Evolutionary conservation across 2,329 filamentous ascomycete species (phyloP).

Genomic region (Alternaria arborescens): DNA sequence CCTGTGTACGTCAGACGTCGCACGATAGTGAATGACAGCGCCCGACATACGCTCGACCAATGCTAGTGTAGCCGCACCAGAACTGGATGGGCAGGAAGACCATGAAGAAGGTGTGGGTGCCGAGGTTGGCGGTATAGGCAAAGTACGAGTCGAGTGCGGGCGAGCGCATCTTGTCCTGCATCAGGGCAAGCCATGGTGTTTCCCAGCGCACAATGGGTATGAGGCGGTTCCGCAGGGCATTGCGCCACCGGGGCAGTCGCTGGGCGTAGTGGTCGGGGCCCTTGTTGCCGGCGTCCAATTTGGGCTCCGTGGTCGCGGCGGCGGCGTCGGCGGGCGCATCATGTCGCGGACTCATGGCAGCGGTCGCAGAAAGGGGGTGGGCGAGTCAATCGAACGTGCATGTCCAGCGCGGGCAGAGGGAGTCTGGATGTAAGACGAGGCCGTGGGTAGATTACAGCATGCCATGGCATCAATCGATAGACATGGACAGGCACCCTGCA

Average conservation of each 20-base stretch:
- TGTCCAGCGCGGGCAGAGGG: slow-evolving; percentile 18
- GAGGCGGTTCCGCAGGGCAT: slow-evolving; percentile 78
- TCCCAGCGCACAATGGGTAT: slow-evolving; percentile 93
- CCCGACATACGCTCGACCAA: slow-evolving; percentile 81
- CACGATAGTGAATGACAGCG: slow-evolving; percentile 12
- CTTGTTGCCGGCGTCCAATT: slow-evolving; percentile 76
- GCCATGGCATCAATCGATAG: background rate
- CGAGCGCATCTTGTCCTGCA: slow-evolving; percentile 82
- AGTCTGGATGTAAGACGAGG: slow-evolving; percentile 4
- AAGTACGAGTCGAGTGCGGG: slow-evolving; percentile 95
- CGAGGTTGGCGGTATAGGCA: slow-evolving; percentile 95
- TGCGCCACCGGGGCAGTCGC: slow-evolving; percentile 87
- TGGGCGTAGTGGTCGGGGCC: slow-evolving; percentile 79
- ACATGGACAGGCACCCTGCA: slow-evolving; percentile 13
- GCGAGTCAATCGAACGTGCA: slow-evolving; percentile 17
- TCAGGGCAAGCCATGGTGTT: slow-evolving; percentile 88
- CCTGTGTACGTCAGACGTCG: slow-evolving; percentile 34
- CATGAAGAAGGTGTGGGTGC: slow-evolving; percentile 98
- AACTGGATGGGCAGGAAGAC: slow-evolving; percentile 91
- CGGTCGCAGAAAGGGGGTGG: slow-evolving; percentile 22
- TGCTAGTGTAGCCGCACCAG: slow-evolving; percentile 88
- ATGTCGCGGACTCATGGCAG: slow-evolving; percentile 39
- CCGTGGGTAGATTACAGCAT: slow-evolving; percentile 1
- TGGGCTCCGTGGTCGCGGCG: slow-evolving; percentile 22
- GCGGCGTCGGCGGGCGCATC: slow-evolving; percentile 20